Base-by-base conservation (phyloP, 768 basidiomycete genomes). In the Russula virescens region DNA sequence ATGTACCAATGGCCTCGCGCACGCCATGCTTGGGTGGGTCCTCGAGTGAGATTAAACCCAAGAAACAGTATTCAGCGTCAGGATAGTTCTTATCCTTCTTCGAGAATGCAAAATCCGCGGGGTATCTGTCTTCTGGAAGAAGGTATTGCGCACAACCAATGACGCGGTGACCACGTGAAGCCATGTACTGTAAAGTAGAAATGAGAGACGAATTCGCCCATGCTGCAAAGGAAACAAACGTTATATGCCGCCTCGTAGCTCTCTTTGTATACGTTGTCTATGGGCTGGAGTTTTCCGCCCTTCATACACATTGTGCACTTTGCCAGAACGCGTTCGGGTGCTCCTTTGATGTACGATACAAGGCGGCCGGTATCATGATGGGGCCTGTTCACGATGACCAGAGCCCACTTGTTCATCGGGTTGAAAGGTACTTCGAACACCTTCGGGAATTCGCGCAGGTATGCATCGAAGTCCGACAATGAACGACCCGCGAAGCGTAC, bases 381-480 rank as follows among this genome's bases (percentile, higher is more conserved):
- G 2, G 77, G 70, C 71, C 83, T 86, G 58, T 83, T 77, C 42
- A 86, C 85, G 50, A 86, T 85, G 51, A 84, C 83, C 55, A 88
- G 71, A 23, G 86, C 85, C 86, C 86, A 88, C 74, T 88, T 88
- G 70, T 87, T 87, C 19, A 81, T 82, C 11, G 85, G 84, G 69
- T 88, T 88, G 75, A 88, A 88, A 34, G 86, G 86, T 16, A 88
- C 84, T 74, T 87, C 85, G 64, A 88, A 88, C n/a, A 82, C 81
- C 66, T 86, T 86, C 8, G 81, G 76, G 66, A 78, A 74, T 23
- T 71, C 72, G 72, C 78, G 79, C 68, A 79, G 71, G 63, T 83
- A 78, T 14, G 66, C 74, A 66, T 87, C 86, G 65, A 84, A 88
- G 61, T 81, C 79, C 0, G 73, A 61, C 11, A 86, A 69, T 63